Evolutionary conservation across 1,284 basidiomycete species (phyloP).

Genomic region (Sporisorium exsertum): DNA sequence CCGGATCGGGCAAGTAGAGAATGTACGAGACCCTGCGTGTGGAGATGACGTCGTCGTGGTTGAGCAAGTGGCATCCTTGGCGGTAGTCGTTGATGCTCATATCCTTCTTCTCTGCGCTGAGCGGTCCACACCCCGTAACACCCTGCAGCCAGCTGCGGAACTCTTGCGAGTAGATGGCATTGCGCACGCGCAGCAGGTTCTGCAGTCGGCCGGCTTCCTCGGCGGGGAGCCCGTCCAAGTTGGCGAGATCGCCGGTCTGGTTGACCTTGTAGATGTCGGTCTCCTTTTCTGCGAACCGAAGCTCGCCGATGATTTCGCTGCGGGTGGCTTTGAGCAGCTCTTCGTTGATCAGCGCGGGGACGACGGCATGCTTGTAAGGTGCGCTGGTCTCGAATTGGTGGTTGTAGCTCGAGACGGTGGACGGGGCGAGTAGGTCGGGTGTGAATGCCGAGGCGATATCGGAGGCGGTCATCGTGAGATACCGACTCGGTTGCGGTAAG

Average conservation of each 20-base stretch:
- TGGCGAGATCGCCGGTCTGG: constrained; percentile 96
- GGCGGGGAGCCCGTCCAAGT: constrained; percentile 80
- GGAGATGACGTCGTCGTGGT: constrained; percentile 86
- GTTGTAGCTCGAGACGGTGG: constrained; percentile 38
- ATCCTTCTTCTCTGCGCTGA: constrained; percentile 91
- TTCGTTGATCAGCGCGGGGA: constrained; percentile 86
- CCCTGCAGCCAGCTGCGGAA: constrained; percentile 87
- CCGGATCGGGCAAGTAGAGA: constrained; percentile 91
- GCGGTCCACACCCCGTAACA: constrained; percentile 91
- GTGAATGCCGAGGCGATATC: constrained; percentile 46
- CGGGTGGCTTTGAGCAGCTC: constrained; percentile 81
- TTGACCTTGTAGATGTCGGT: constrained; percentile 99
- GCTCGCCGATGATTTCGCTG: constrained; percentile 82
- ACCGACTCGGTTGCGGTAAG: background rate
- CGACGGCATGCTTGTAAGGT: constrained; percentile 86
- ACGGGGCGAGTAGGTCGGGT: constrained; percentile 42
- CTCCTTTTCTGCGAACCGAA: constrained; percentile 95
- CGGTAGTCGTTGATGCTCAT: constrained; percentile 95
- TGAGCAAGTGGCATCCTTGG: constrained; percentile 84
- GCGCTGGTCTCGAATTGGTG: constrained; percentile 53
- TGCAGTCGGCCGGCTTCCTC: constrained; percentile 63
- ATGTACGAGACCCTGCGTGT: constrained; percentile 95
- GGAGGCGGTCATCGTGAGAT: constrained; percentile 19
- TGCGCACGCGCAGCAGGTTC: constrained; percentile 77
- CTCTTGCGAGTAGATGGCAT: constrained; percentile 87